These are phyloP conservation scores for Trichosanthes truncata DNA, from an alignment of 306 rosid species.

Conservation along the genomic window DNA sequence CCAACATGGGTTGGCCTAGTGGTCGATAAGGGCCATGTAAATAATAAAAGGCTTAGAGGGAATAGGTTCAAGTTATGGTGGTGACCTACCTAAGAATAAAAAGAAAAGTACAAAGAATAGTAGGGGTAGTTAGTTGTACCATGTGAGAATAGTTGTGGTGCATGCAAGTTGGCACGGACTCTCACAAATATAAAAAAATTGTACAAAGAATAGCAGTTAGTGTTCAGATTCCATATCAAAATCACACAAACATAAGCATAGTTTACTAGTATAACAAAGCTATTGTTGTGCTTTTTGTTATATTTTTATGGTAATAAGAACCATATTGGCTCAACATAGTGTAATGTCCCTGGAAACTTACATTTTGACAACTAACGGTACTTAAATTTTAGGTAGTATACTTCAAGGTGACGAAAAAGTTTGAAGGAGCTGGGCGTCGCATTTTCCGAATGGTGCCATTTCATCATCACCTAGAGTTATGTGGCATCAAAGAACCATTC, in stretches of 20 bases:
- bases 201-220: background rate
- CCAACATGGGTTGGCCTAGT: background rate
- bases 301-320: background rate
- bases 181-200: too few species aligned
- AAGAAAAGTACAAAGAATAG: too few species aligned
- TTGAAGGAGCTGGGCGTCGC: conserved; percentile 31
- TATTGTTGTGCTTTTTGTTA: background rate
- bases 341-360: background rate
- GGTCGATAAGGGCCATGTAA: background rate
- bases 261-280: background rate
- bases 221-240: background rate
- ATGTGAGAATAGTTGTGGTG: background rate
- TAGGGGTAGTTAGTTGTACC: too few species aligned
- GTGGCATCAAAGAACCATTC: conserved; percentile 60
- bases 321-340: background rate
- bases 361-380: conserved; percentile 4
- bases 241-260: background rate
- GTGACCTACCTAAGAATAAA: background rate
- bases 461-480: conserved; percentile 55
- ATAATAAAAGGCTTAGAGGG: background rate
- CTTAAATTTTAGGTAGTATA: conserved; percentile 33
- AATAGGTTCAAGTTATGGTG: background rate
- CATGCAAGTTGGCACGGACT: background rate
- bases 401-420: conserved; percentile 39
- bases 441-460: conserved; percentile 63